Conservation (phyloP, 106 monocot species). For the Cymbidium sinense region DNA sequence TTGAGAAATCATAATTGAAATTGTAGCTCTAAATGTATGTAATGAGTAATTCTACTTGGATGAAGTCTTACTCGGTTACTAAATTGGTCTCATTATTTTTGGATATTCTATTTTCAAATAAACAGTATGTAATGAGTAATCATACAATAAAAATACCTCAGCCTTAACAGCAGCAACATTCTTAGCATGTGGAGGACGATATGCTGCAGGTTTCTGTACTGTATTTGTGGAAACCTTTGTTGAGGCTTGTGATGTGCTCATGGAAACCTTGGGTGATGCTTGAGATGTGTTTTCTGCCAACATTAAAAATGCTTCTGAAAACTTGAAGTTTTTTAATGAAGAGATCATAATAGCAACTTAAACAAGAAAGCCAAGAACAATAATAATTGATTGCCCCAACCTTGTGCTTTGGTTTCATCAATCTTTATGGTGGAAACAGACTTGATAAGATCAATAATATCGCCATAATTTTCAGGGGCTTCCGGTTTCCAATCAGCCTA, state of each 20-base stretch:
- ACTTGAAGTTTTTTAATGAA: conserved; percentile 42
- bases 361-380: not conserved
- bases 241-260: conserved; percentile 30
- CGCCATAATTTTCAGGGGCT: conserved; percentile 65
- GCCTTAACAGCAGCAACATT: conserved; percentile 63
- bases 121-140: not conserved
- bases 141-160: conserved; percentile 44
- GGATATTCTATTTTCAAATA: not conserved
- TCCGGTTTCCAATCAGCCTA: conserved; percentile 97
- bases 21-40: too few relatives aligned
- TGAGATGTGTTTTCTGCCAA: conserved; percentile 19
- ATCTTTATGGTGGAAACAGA: conserved; percentile 57
- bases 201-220: conserved; percentile 70
- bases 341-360: conserved; percentile 9
- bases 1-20: too few relatives aligned
- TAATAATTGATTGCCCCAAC: conserved; percentile 15
- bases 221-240: conserved; percentile 26
- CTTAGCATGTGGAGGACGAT: conserved; percentile 91
- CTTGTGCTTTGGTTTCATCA: conserved; percentile 66
- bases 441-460: conserved; percentile 59
- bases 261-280: conserved; percentile 31
- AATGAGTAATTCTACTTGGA: too few relatives aligned
- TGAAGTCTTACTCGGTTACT: too few relatives aligned
- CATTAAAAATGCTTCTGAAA: conserved; percentile 36
- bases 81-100: not conserved